These are phyloP conservation scores for Circinella umbellata DNA, from an alignment of 371 early-diverging fungal species.

Conservation along the genomic window DNA sequence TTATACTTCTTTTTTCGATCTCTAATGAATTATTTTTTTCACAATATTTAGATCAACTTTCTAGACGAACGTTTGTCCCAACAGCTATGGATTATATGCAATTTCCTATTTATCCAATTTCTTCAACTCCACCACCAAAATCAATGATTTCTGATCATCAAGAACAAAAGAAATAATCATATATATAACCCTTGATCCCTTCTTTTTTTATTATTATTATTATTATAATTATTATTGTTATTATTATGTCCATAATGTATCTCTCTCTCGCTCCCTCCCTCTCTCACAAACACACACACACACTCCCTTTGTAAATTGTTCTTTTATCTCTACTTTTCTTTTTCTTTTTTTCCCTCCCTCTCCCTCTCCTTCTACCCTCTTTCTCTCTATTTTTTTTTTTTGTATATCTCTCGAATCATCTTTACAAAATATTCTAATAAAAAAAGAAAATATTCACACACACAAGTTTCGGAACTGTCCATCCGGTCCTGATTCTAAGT, in stretches of 20 bases:
- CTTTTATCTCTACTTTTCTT: too few relatives aligned
- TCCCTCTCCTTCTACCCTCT: neutral
- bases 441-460: too few relatives aligned
- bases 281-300: too few relatives aligned
- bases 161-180: neutral
- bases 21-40: neutral
- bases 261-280: too few relatives aligned
- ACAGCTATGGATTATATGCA: slow-evolving; percentile 20
- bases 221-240: too few relatives aligned
- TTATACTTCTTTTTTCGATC: neutral
- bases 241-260: too few relatives aligned
- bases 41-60: slow-evolving; percentile 30
- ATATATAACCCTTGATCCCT: neutral
- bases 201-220: too few relatives aligned
- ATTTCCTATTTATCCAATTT: slow-evolving; percentile 32
- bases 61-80: slow-evolving; percentile 29
- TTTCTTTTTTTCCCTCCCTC: too few relatives aligned
- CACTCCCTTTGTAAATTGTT: too few relatives aligned
- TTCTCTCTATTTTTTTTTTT: neutral
- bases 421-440: neutral
- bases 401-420: neutral
- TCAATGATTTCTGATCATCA: neutral
- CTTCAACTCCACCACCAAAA: neutral
- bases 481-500: too few relatives aligned
- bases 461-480: too few relatives aligned